Evolutionary conservation across 345 rosid species (phyloP).

Genomic region (Eutrema yunnanense): DNA sequence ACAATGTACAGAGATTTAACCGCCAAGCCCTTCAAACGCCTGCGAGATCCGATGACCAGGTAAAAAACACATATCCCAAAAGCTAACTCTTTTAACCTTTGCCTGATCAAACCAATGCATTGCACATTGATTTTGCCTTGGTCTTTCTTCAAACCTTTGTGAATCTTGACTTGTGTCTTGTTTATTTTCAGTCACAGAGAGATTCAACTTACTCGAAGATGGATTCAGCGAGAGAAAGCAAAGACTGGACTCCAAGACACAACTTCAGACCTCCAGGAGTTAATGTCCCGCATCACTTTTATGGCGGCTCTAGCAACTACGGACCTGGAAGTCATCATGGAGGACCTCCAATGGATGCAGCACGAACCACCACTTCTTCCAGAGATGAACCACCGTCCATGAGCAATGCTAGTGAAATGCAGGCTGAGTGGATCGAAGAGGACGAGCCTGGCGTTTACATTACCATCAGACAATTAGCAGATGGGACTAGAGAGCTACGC

Average conservation of each 20-base stretch:
- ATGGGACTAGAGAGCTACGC: constrained; percentile 93
- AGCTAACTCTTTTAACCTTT: not conserved
- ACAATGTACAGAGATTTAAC: constrained; percentile 93
- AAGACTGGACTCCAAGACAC: constrained; percentile 72
- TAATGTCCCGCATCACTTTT: constrained; percentile 35
- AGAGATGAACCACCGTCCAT: constrained; percentile 86
- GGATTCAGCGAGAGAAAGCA: constrained; percentile 63
- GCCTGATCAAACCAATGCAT: not conserved
- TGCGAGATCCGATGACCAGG: constrained; percentile 88
- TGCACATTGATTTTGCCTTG: not conserved
- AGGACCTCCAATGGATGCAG: constrained; percentile 53
- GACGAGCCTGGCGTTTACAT: constrained; percentile 95
- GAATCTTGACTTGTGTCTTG: not conserved
- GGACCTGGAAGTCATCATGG: constrained; percentile 31
- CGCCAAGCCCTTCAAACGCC: constrained; percentile 93
- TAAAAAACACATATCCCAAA: constrained; percentile 10
- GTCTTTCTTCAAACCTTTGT: not conserved
- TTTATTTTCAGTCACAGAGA: constrained; percentile 39
- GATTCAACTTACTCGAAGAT: constrained; percentile 75
- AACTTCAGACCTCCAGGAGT: constrained; percentile 47
- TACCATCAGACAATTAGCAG: constrained; percentile 78
- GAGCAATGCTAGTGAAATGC: constrained; percentile 91
- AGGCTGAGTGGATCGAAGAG: constrained; percentile 87
- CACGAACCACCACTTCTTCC: constrained; percentile 80
- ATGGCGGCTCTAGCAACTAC: constrained; percentile 50